Conservation (phyloP, 2,329 filamentous ascomycete species). For the Exophiala dermatitidis region DNA sequence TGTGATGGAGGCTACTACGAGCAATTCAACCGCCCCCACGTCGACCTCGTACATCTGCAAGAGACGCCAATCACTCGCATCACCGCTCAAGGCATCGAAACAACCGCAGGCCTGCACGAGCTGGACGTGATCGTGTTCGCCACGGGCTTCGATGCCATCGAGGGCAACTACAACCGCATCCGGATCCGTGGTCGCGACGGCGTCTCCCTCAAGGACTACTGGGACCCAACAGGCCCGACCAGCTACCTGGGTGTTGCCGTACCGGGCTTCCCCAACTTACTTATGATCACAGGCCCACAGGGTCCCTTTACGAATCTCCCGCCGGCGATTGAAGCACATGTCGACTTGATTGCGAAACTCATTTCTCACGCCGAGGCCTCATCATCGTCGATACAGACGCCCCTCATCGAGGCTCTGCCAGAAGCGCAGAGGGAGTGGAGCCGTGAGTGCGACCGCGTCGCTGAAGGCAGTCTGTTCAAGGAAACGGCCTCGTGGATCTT, state of each 20-base stretch:
- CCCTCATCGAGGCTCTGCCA: slow-evolving; percentile 41
- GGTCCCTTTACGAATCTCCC: slow-evolving; percentile 37
- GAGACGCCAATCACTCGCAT: slow-evolving; percentile 28
- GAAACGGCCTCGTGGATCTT: slow-evolving; percentile 49
- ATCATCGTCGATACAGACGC: neutral
- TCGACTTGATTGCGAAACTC: slow-evolving; percentile 29
- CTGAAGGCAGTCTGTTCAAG: slow-evolving; percentile 36
- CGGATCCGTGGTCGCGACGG: slow-evolving; percentile 43
- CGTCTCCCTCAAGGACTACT: slow-evolving; percentile 29
- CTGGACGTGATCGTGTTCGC: slow-evolving; percentile 26
- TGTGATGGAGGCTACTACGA: slow-evolving; percentile 49
- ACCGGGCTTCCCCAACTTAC: slow-evolving; percentile 39
- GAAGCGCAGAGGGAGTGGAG: slow-evolving; percentile 46
- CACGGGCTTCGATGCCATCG: slow-evolving; percentile 26
- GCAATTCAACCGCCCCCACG: slow-evolving; percentile 41
- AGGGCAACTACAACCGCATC: slow-evolving; percentile 36
- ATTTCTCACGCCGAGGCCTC: neutral
- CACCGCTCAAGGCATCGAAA: slow-evolving; percentile 27
- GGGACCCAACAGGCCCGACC: slow-evolving; percentile 28
- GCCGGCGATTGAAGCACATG: slow-evolving; percentile 33
- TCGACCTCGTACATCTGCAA: slow-evolving; percentile 38
- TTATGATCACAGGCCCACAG: slow-evolving; percentile 36
- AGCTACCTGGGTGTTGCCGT: slow-evolving; percentile 36
- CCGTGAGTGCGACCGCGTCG: slow-evolving; percentile 34
- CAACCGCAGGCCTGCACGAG: slow-evolving; percentile 24